Evolutionary conservation across 1,139 yeast genomes (phyloP), one percentile per base, ranked within the genome.

Genomic region (Geotrichum bryndzae): DNA sequence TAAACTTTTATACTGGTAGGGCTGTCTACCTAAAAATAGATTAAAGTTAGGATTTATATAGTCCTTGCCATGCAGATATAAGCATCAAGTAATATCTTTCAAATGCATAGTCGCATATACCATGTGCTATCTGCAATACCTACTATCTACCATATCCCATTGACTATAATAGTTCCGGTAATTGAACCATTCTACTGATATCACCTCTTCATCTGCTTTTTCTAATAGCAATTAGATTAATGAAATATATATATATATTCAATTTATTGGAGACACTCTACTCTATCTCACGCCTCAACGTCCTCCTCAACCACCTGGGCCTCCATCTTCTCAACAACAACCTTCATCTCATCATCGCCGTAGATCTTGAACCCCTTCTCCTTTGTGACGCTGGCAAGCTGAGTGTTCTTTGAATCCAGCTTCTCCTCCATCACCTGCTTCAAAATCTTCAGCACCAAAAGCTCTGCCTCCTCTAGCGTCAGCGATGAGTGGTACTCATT

Each of bases 351-450:
- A 58, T 84, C 90, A 69, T 92, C 96, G 56, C 82, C 80, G 76
- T 95, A 95, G 64, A 94, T 86, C 74, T 87, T 84, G 78, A 91
- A 95, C 0, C 99, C 99, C 51, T 82, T 83, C 46, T 86, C 95
- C 69, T 82, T 82, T 46, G 99, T 94, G 57, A 95, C 96, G 70
- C 94, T 84, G 58, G 99, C 96, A 71, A 95, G 82, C 78, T 95
- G 99, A 50, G 97, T 97, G 74, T 95, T 95, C 70, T 88, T 90
- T 65, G 96, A 88, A 75, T 95, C 98, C 72, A 95, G 81, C 77
- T 94, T 94, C 77, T 95, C 99, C 79, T 95, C 99, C 99, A 95
- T 95, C 57, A 95, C 99, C 77, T 95, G 99, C 75, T 92, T 92
- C 71, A 95, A 82, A 62, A 90, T 90, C 79, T 92, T 92, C 72